These are phyloP conservation scores for Lactifluus hygrophoroides DNA, from an alignment of 768 basidiomycete genomes.

Conservation along the genomic window DNA sequence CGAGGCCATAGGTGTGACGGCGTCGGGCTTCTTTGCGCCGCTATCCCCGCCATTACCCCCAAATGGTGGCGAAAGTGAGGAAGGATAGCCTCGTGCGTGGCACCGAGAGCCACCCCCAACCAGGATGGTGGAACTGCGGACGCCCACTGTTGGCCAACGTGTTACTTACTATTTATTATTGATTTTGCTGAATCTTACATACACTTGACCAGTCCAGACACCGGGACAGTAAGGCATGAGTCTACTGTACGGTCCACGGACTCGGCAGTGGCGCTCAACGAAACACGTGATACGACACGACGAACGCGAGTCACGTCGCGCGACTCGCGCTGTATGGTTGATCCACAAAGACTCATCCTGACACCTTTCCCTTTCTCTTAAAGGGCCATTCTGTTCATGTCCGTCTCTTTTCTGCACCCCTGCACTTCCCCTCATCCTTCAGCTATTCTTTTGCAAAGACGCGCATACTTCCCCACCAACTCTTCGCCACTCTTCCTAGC, in stretches of 20 bases:
- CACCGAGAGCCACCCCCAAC: not conserved
- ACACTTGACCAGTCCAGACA: not conserved
- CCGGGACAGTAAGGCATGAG: not conserved
- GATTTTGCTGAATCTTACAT: not conserved
- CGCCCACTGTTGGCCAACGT: too few relatives aligned
- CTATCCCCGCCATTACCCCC: constrained; percentile 3
- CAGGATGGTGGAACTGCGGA: too few relatives aligned
- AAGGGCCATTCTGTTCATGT: not conserved
- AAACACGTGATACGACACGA: constrained; percentile 9
- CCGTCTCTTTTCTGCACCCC: not conserved
- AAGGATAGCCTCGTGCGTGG: not conserved
- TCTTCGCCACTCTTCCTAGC: not conserved
- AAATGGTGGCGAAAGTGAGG: not conserved
- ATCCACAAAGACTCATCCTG: constrained; percentile 6
- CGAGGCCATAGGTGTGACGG: constrained; percentile 67
- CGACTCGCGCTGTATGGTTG: not conserved
- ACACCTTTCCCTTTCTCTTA: not conserved
- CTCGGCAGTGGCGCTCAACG: not conserved
- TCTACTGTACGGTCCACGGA: not conserved
- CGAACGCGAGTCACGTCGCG: not conserved
- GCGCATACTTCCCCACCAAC: too few relatives aligned
- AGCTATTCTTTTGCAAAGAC: not conserved
- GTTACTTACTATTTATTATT: not conserved
- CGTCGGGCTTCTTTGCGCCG: constrained; percentile 63
- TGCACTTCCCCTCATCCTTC: not conserved